Base-by-base conservation (phyloP, 2,329 filamentous ascomycete species). In the Xylariaceae sp. region DNA sequence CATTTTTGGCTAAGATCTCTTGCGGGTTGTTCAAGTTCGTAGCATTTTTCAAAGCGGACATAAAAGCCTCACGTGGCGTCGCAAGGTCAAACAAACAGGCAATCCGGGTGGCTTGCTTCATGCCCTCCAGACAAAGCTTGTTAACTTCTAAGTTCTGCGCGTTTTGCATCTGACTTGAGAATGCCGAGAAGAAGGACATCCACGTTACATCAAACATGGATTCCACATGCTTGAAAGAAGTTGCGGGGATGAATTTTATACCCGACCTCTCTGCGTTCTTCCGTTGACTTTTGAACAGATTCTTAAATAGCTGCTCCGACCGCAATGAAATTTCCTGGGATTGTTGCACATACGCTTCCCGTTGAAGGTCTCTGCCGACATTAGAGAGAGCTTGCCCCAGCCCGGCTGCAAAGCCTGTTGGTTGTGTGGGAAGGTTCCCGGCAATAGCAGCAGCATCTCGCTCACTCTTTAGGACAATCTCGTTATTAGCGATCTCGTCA, bases 141-240 rank as follows among this genome's bases (percentile, higher is more conserved):
- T 96, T 91, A 12, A 94, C 89, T 62, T 96, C 91, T 3, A 96
- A 77, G 65, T 96, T 96, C 63, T 95, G 89, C 0, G 89, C 88
- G 67, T 96, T 91, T 64, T 97, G 94, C 69, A 94, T 91, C 63
- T 95, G 89, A 49, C 89, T 91, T 1, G 92, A 96, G 30, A 99
- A 80, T 0, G 91, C 91, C 4, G 92, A 97, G 66, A 99, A 87
- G 71, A 96, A 95, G 7, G 92, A 96, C 92, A 97, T 99, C 94
- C 94, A 99, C 0, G 91, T 95, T 29, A 96, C 91, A 65, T 96
- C 91, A 67, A 99, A 97, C 94, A 99, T 99, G 0, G 94, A 91
- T 0, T 94, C 94, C 48, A 96, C 88, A 70, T 99, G 94, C 64
- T 90, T 92, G 69, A 90, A 91, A 0, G 91, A 97, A 1, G 90